Evolutionary conservation across 768 basidiomycete species (phyloP).

Genomic region (Suillus clintonianus): DNA sequence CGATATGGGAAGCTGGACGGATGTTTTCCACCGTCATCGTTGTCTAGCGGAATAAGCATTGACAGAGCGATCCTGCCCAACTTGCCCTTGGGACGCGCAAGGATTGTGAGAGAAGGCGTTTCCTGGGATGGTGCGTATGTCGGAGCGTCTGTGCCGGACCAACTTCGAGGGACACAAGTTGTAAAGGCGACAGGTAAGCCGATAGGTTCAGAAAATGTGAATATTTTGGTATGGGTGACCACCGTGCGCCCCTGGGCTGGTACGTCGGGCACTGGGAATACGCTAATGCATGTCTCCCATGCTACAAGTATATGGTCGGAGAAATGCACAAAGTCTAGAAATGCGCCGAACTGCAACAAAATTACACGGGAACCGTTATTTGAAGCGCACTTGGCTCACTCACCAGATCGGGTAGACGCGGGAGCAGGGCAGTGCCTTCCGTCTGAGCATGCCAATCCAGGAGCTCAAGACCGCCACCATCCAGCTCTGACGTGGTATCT

Average conservation of each 20-base stretch:
- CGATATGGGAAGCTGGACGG: conserved; percentile 20
- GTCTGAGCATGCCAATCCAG: conserved; percentile 28
- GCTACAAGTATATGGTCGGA: conserved; percentile 22
- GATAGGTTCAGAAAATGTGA: conserved; percentile 27
- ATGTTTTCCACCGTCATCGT: not conserved
- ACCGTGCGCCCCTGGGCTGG: conserved; percentile 22
- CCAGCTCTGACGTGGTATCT: conserved; percentile 21
- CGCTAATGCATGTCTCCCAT: conserved; percentile 31
- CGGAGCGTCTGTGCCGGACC: not conserved
- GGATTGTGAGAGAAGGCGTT: conserved; percentile 25
- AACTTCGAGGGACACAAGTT: conserved; percentile 19
- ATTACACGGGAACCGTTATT: not conserved
- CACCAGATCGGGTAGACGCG: conserved; percentile 21
- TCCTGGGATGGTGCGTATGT: not conserved
- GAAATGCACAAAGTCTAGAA: conserved; percentile 28
- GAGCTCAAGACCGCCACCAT: conserved; percentile 25
- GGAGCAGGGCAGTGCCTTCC: conserved; percentile 25
- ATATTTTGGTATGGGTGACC: conserved; percentile 24
- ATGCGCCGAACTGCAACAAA: conserved; percentile 20
- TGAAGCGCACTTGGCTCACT: conserved; percentile 4
- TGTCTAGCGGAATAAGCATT: conserved; percentile 25
- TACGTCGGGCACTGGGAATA: conserved; percentile 23
- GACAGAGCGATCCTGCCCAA: conserved; percentile 17
- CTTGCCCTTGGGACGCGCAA: conserved; percentile 18
- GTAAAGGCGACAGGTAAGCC: conserved; percentile 27